Evolutionary conservation across 2,329 filamentous ascomycete genomes (phyloP).

Genomic region (Allantophomopsis lycopodina): DNA sequence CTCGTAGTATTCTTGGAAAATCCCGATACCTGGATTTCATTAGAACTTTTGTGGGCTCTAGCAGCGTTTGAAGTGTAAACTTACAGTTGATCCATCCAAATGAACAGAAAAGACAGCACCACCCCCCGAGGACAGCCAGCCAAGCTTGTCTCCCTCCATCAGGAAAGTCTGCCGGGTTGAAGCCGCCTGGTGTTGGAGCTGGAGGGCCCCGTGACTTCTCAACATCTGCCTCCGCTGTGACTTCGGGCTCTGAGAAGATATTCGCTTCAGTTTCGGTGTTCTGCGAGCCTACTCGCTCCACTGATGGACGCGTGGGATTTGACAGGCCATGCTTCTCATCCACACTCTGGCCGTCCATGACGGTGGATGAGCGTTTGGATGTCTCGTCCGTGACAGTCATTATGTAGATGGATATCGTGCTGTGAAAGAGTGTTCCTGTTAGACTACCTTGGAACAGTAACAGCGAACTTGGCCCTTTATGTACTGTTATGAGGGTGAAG

Average conservation of each 20-base stretch:
- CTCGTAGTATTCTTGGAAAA: slow-evolving; percentile 46
- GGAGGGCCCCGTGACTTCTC: slow-evolving; percentile 15
- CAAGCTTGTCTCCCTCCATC: slow-evolving; percentile 43
- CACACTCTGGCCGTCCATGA: too few relatives aligned
- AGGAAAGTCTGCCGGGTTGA: slow-evolving; percentile 37
- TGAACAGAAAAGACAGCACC: slow-evolving; percentile 30
- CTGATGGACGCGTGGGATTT: background rate
- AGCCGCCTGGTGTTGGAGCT: slow-evolving; percentile 7
- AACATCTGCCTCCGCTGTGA: slow-evolving; percentile 91
- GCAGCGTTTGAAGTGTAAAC: too few relatives aligned
- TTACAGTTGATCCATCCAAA: slow-evolving; percentile 34
- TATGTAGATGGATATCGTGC: too few relatives aligned
- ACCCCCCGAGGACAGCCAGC: slow-evolving; percentile 36
- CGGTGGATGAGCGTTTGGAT: too few relatives aligned
- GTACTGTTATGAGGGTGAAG: too few relatives aligned
- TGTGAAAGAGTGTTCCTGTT: too few relatives aligned
- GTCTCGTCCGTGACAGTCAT: too few relatives aligned
- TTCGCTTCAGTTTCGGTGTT: slow-evolving; percentile 21
- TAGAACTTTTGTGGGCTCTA: too few relatives aligned
- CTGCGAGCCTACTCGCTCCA: slow-evolving; percentile 13
- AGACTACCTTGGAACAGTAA: too few relatives aligned
- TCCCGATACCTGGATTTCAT: slow-evolving; percentile 20
- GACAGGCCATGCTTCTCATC: too few relatives aligned
- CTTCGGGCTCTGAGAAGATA: slow-evolving; percentile 75
- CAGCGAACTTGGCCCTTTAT: too few relatives aligned